Base-by-base conservation (phyloP, 2,329 filamentous ascomycete genomes). In the Geosmithia morbida region DNA sequence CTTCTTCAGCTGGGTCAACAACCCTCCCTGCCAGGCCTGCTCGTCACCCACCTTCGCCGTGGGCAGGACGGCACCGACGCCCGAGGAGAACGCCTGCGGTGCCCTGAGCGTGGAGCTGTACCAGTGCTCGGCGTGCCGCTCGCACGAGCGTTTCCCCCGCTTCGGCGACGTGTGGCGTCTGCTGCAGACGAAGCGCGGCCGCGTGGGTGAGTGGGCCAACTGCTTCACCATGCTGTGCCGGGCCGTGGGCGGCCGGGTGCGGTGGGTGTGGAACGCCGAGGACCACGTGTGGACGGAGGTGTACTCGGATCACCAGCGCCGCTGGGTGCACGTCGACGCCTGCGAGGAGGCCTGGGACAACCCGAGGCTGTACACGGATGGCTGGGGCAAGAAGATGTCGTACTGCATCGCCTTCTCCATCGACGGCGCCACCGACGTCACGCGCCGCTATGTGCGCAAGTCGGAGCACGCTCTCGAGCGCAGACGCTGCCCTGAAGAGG, bases 181-280 rank as follows among this genome's bases (percentile, higher is more conserved):
- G 51, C 69, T 98, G 42, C 85, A 96, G 63, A 94, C 87, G 26
- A 75, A 86, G 55, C 77, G 85, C 55, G 92, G 92, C 37, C 82
- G 92, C 55, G 84, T 84, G 51, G 92, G 92, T 51, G 92, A 98
- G 68, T 97, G 92, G 88, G 88, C 87, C 54, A 97, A 96, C 67
- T 96, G 89, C 72, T 98, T 98, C 68, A 90, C 84, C 67, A 97
- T 97, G 92, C 75, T 98, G 46, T 97, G 90, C 70, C 80, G 90
- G 50, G 92, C 92, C 4, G 80, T 97, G 14, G 90, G 90, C 45
- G 86, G 85, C 50, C 79, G 90, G 51, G 88, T 96, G 20, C 80
- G 92, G 58, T 98, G 92, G 92, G 85, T 98, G 11, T 98, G 92
- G 92, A 97, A 97, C 56, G 83, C 85, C 29, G 92, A 97, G 64